Evolutionary conservation across 805 yeast genomes (phyloP).

Genomic region (Suhomyces canberraensis): DNA sequence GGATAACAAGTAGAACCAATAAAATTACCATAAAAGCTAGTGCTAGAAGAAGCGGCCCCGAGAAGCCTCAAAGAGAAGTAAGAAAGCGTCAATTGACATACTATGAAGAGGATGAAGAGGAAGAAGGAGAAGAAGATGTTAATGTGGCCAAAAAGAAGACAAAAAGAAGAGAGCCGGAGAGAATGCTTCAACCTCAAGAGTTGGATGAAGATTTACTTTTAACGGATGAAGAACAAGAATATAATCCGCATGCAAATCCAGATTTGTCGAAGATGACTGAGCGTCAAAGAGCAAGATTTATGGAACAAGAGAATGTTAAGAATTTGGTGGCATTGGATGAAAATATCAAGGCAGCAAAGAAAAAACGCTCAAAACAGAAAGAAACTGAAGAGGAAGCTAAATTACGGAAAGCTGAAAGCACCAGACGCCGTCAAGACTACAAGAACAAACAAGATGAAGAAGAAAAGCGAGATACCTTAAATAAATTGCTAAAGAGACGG

Average conservation of each 20-base stretch:
- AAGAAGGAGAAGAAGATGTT: slow-evolving; percentile 12
- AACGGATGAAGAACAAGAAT: slow-evolving; percentile 44
- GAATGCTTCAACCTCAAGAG: slow-evolving; percentile 25
- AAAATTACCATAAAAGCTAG: slow-evolving; percentile 5
- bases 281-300: slow-evolving; percentile 48
- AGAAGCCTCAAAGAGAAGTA: slow-evolving; percentile 19
- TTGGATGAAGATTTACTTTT: slow-evolving; percentile 34
- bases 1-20: slow-evolving; percentile 14
- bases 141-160: slow-evolving; percentile 3
- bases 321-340: slow-evolving; percentile 31
- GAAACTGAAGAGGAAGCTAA: slow-evolving; percentile 84
- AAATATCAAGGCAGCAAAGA: slow-evolving; percentile 25
- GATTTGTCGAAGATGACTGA: slow-evolving; percentile 53
- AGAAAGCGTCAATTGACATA: slow-evolving; percentile 37
- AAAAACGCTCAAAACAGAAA: slow-evolving; percentile 46
- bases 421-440: slow-evolving; percentile 83
- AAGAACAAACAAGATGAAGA: slow-evolving; percentile 81
- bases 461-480: slow-evolving; percentile 88
- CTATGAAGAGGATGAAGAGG: slow-evolving; percentile 36
- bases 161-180: slow-evolving; percentile 10
- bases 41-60: slow-evolving; percentile 1
- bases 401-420: slow-evolving; percentile 78
- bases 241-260: slow-evolving; percentile 37
- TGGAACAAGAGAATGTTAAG: slow-evolving; percentile 27
- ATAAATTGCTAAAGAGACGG: slow-evolving; percentile 77